Conservation (phyloP, 2,329 filamentous ascomycete species). For the Pseudodiploospora longispora region DNA sequence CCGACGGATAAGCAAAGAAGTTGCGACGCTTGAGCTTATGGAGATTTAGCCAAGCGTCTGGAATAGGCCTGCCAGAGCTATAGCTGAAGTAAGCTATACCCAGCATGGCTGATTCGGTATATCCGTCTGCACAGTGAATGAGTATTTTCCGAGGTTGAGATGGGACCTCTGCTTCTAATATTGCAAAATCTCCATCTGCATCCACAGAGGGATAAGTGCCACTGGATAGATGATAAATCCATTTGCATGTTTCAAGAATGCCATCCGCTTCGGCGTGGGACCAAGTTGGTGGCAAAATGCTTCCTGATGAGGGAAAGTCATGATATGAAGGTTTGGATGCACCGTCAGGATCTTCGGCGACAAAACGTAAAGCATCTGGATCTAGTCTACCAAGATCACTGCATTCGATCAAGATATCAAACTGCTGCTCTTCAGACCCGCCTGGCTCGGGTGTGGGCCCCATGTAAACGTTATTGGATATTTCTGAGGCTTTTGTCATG, state of each 20-base stretch:
- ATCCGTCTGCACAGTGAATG: slow-evolving; percentile 91
- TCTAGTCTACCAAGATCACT: slow-evolving; percentile 77
- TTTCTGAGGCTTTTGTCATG: slow-evolving; percentile 86
- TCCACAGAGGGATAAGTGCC: slow-evolving; percentile 39
- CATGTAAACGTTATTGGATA: slow-evolving; percentile 82
- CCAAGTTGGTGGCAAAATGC: slow-evolving; percentile 76
- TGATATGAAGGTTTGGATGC: slow-evolving; percentile 25
- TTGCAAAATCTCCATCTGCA: slow-evolving; percentile 24
- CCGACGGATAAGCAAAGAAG: slow-evolving; percentile 91
- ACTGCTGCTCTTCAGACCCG: slow-evolving; percentile 51
- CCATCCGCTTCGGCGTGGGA: slow-evolving; percentile 76
- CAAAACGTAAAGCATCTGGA: slow-evolving; percentile 52
- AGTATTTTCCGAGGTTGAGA: slow-evolving; percentile 56
- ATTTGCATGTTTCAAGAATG: slow-evolving; percentile 78
- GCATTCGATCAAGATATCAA: slow-evolving; percentile 81
- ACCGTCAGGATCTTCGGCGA: slow-evolving; percentile 49
- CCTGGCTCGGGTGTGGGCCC: slow-evolving; percentile 74
- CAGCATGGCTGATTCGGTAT: slow-evolving; percentile 87
- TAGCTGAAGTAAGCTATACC: slow-evolving; percentile 91
- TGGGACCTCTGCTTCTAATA: slow-evolving; percentile 13
- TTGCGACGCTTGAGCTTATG: slow-evolving; percentile 78
- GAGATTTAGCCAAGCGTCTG: slow-evolving; percentile 79
- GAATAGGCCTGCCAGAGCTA: slow-evolving; percentile 70
- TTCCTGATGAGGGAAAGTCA: slow-evolving; percentile 95
- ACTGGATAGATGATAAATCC: slow-evolving; percentile 80